Conservation (phyloP, 352 stramenopile species). For the Pythium dissotocum region DNA sequence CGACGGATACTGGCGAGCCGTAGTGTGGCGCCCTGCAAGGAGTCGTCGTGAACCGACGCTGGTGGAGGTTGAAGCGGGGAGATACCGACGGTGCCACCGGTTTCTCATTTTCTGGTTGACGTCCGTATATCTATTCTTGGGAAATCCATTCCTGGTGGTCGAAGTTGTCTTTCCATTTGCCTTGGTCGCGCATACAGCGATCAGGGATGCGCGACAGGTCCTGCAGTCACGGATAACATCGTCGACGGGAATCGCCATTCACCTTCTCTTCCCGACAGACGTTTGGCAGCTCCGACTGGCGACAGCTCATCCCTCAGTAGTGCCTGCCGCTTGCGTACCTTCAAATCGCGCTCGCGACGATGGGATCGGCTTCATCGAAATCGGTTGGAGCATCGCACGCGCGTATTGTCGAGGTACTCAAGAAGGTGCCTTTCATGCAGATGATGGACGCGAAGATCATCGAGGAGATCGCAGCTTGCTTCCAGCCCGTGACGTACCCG, state of each 20-base stretch:
- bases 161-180: too few relatives aligned
- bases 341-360: not conserved
- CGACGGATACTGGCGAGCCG: too few relatives aligned
- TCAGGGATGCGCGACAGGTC: too few relatives aligned
- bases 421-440: slow-evolving; percentile 64
- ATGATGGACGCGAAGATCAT: slow-evolving; percentile 59
- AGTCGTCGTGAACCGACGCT: slow-evolving; percentile 3
- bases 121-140: slow-evolving; percentile 6
- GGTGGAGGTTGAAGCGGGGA: too few relatives aligned
- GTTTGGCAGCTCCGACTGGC: too few relatives aligned
- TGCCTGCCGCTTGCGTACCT: too few relatives aligned
- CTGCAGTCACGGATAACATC: too few relatives aligned
- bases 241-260: too few relatives aligned
- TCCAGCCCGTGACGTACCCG: slow-evolving; percentile 46
- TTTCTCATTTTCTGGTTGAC: slow-evolving; percentile 4
- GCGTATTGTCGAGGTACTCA: slow-evolving; percentile 36
- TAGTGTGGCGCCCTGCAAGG: not conserved
- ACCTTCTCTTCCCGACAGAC: too few relatives aligned
- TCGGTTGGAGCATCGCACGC: not conserved
- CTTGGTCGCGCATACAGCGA: too few relatives aligned
- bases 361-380: slow-evolving; percentile 9
- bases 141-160: not conserved
- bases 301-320: too few relatives aligned
- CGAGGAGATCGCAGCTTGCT: slow-evolving; percentile 59
- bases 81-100: slow-evolving; percentile 10